A percentile compares a stretch with the other conserved stretches of the same genome.
Conservation (phyloP, 2,329 filamentous ascomycete genomes). For the Epichloe coenophiala region DNA sequence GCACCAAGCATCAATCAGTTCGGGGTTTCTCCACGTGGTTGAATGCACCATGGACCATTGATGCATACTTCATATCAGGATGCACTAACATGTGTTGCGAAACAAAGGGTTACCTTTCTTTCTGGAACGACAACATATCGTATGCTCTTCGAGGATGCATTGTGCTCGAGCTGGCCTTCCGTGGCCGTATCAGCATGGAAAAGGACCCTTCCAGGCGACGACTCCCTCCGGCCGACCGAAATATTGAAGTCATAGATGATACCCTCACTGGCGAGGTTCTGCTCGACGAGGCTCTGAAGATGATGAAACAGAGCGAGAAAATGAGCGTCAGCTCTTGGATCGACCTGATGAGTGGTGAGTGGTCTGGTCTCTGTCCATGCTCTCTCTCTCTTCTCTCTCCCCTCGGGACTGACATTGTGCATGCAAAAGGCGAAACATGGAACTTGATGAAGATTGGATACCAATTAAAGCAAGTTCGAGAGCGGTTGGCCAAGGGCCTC, state of each 20-base stretch:
- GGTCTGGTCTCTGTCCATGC: background rate
- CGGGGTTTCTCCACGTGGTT: background rate
- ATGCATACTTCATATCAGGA: background rate
- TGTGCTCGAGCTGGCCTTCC: constrained; percentile 91
- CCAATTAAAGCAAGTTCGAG: constrained; percentile 96
- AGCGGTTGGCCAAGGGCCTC: constrained; percentile 89
- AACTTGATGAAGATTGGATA: constrained; percentile 99
- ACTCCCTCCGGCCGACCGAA: constrained; percentile 81
- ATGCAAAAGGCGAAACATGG: constrained; percentile 78
- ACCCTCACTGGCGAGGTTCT: constrained; percentile 93
- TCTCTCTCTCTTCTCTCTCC: background rate
- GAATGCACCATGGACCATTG: background rate
- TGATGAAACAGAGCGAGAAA: constrained; percentile 99
- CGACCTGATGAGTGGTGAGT: constrained; percentile 90
- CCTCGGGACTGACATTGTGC: background rate
- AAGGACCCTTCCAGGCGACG: constrained; percentile 85
- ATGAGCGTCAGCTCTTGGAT: constrained; percentile 99
- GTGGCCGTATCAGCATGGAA: constrained; percentile 95
- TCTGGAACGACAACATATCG: constrained; percentile 99
- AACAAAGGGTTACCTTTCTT: constrained; percentile 81
- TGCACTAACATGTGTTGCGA: constrained; percentile 5
- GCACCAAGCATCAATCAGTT: background rate
- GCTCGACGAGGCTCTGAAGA: constrained; percentile 93
- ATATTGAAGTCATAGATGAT: constrained; percentile 96
- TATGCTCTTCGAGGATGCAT: constrained; percentile 97